Evolutionary conservation across 306 rosid species (phyloP).

Genomic region (Sesbania bispinosa): DNA sequence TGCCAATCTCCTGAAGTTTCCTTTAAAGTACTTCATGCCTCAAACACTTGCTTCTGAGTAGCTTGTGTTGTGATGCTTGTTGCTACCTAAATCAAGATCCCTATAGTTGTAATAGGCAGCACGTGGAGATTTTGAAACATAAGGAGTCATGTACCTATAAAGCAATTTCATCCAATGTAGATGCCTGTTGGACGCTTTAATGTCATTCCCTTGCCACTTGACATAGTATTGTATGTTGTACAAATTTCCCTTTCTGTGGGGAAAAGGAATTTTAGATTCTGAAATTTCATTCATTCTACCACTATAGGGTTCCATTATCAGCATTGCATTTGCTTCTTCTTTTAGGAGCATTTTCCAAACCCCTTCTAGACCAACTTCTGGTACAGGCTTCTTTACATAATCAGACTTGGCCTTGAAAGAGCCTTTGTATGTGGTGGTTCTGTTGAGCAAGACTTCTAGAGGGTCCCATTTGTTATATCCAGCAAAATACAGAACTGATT

Average conservation of each 20-base stretch:
- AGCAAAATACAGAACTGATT: conserved; percentile 36
- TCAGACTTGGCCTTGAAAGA: conserved; percentile 65
- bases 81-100: conserved; percentile 44
- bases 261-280: conserved; percentile 46
- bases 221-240: conserved; percentile 35
- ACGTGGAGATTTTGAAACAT: conserved; percentile 36
- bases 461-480: conserved; percentile 33
- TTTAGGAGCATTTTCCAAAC: conserved; percentile 45
- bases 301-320: conserved; percentile 53
- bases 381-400: conserved; percentile 42
- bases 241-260: conserved; percentile 53
- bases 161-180: conserved; percentile 26
- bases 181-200: conserved; percentile 14
- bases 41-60: conserved; percentile 32
- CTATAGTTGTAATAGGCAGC: conserved; percentile 33
- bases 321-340: conserved; percentile 21
- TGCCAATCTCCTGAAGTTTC: conserved; percentile 35
- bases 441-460: conserved; percentile 40
- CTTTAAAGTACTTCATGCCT: conserved; percentile 38
- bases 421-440: conserved; percentile 32
- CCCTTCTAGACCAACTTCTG: conserved; percentile 36
- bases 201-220: conserved; percentile 19
- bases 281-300: conserved; percentile 50
- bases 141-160: conserved; percentile 35
- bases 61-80: conserved; percentile 21